Evolutionary conservation across 1,284 basidiomycete species (phyloP).

Genomic region (Tylopilus sp.): DNA sequence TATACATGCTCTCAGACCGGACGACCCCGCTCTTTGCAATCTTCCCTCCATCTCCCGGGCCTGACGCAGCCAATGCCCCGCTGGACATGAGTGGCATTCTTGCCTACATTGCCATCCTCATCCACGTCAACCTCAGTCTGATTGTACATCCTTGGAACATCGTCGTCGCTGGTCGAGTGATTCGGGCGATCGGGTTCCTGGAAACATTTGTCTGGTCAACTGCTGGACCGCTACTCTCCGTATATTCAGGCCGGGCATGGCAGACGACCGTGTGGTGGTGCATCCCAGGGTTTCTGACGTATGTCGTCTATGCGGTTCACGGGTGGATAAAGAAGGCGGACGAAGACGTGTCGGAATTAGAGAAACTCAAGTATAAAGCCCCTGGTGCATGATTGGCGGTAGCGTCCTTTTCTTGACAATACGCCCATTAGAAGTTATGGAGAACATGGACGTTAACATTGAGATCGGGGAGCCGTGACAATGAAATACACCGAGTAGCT

Average conservation of each 20-base stretch:
- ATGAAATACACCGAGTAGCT: no score
- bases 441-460: no score
- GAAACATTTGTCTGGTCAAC: slow-evolving; percentile 43
- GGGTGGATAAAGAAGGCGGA: slow-evolving; percentile 42
- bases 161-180: slow-evolving; percentile 22
- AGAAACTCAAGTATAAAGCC: slow-evolving; percentile 51
- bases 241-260: slow-evolving; percentile 47
- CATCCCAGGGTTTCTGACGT: slow-evolving; percentile 40
- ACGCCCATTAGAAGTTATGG: no score
- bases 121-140: slow-evolving; percentile 47
- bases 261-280: slow-evolving; percentile 53
- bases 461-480: no score
- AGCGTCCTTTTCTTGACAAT: not conserved
- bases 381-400: slow-evolving; percentile 44
- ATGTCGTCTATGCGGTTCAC: slow-evolving; percentile 43
- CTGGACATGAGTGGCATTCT: slow-evolving; percentile 42
- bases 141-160: slow-evolving; percentile 35
- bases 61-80: slow-evolving; percentile 17
- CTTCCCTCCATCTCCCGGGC: slow-evolving; percentile 33
- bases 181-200: slow-evolving; percentile 40
- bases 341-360: slow-evolving; percentile 46
- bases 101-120: slow-evolving; percentile 41
- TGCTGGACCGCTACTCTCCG: slow-evolving; percentile 45
- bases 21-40: slow-evolving; percentile 45
- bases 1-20: slow-evolving; percentile 39